Percentiles rank a stretch among this genome's conserved stretches.
phyloP scores from a whole-genome alignment of 2,329 filamentous ascomycete genomes.

The Talaromyces marneffei region DNA sequence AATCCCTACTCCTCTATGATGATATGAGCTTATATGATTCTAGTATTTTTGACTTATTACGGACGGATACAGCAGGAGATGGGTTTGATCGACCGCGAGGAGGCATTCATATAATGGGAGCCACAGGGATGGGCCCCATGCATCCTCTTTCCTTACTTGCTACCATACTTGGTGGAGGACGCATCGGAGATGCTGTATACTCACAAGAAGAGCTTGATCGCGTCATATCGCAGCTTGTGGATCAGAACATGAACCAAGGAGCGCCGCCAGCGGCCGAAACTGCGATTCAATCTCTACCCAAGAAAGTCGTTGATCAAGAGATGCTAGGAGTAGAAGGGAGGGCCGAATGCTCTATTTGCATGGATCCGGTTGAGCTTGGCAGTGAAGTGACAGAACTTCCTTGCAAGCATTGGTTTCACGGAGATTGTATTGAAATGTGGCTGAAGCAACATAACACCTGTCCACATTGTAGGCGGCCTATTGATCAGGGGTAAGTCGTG shows the following conservation, averaged over 20 bases:
- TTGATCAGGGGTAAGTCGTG: slow-evolving; percentile 23
- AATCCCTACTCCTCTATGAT: background rate
- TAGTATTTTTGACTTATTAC: slow-evolving; percentile 22
- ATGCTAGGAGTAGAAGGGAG: slow-evolving; percentile 64
- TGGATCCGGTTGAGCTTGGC: slow-evolving; percentile 70
- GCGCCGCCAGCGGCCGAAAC: slow-evolving; percentile 72
- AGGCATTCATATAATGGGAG: slow-evolving; percentile 21
- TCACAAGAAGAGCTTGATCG: slow-evolving; percentile 85
- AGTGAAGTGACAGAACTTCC: slow-evolving; percentile 72
- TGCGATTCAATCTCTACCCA: slow-evolving; percentile 68
- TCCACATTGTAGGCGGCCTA: slow-evolving; percentile 51
- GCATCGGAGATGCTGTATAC: slow-evolving; percentile 73
- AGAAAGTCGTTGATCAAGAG: slow-evolving; percentile 61
- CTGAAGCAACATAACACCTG: slow-evolving; percentile 88
- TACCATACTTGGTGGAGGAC: slow-evolving; percentile 35
- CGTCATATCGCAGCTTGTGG: slow-evolving; percentile 83
- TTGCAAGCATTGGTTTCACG: slow-evolving; percentile 92
- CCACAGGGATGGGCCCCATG: slow-evolving; percentile 27
- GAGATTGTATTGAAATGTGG: slow-evolving; percentile 75
- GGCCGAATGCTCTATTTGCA: slow-evolving; percentile 88
- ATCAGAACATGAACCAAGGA: slow-evolving; percentile 67
- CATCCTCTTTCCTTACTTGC: slow-evolving; percentile 44
- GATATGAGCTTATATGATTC: slow-evolving; percentile 1
- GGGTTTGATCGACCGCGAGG: slow-evolving; percentile 7
- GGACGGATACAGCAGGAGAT: slow-evolving; percentile 17